These are phyloP conservation scores for Rhododendron henanense DNA, from an alignment of 148 eudicot species.

Conservation along the genomic window DNA sequence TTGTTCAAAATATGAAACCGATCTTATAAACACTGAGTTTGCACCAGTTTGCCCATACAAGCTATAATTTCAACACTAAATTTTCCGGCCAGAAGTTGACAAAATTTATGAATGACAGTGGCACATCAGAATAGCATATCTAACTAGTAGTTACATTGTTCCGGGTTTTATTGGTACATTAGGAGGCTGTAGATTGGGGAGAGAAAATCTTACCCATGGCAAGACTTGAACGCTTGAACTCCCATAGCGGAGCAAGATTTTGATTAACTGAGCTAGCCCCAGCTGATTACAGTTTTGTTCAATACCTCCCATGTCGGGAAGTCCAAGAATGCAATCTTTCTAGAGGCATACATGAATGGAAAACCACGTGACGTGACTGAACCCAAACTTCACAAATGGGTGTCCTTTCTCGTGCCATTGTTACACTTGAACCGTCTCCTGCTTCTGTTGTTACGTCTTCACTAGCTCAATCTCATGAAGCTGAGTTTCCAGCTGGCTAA, in stretches of 20 bases:
- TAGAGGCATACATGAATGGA: background rate
- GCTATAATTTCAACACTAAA: background rate
- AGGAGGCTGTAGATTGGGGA: background rate
- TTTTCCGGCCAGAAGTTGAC: background rate
- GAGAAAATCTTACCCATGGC: background rate
- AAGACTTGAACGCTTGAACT: background rate
- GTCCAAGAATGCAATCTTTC: background rate
- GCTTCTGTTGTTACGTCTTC: background rate
- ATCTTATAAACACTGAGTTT: background rate
- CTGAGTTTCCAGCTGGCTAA: background rate
- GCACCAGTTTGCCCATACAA: background rate
- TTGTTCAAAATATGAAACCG: background rate
- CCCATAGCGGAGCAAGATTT: background rate
- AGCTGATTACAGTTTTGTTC: background rate
- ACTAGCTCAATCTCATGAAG: background rate
- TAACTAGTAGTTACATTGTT: background rate
- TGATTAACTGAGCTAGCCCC: background rate
- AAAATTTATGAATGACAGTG: background rate
- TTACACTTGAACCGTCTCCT: background rate
- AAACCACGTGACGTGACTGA: background rate
- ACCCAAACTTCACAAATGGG: background rate
- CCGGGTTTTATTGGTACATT: background rate
- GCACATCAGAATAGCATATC: background rate
- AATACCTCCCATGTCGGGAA: background rate
- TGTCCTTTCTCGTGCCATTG: background rate